Base-by-base conservation (phyloP, 2,329 filamentous ascomycete genomes). In the Neopestalotiopsis sp. region DNA sequence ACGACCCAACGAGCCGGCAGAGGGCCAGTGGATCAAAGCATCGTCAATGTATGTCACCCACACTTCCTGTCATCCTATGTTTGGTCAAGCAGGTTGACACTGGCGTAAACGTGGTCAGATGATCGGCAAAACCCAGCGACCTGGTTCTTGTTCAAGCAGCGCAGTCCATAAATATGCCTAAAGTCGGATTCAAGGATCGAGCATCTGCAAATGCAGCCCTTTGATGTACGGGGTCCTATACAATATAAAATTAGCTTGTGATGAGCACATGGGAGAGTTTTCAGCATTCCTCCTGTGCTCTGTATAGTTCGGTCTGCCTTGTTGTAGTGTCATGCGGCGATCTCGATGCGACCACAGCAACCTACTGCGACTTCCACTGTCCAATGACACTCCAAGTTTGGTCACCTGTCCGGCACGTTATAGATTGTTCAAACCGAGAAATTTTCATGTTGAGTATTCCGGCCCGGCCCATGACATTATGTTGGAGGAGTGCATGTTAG, bases 11-110 rank as follows among this genome's bases (percentile, higher is more conserved):
- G 17, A 53, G 17, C 45, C 45, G 45, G 45, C 45, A 53, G n/a
- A 53, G 17, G n/a, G 17, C 45, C 14, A 53, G 45, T 53, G 14
- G 45, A 53, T n/a, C 45, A 53, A 53, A 53, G 14, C 45, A 53
- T 53, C 17, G 45, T 20, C 45, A n/a, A 53, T 53, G 45, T 7
- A 53, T 53, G 45, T 20, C 45, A 53, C 45, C 45, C 45, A 53
- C 45, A 53, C 45, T 17, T 53, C n/a, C 45, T 53, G 45, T 53
- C 45, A 53, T 53, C 45, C 45, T 53, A 53, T 53, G 45, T 53
- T 53, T n/a, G 45, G 45, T 53, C 45, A 53, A 20, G 45, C n/a
- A 53, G 45, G 45, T 53, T 9, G 45, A 53, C 24, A 28, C 45
- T 53, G n/a, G 45, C 17, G 45, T 53, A 17, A 17, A 20, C 45